These are phyloP conservation scores for Phytophthora sp. DNA, from an alignment of 352 stramenopile genomes.

Conservation along the genomic window DNA sequence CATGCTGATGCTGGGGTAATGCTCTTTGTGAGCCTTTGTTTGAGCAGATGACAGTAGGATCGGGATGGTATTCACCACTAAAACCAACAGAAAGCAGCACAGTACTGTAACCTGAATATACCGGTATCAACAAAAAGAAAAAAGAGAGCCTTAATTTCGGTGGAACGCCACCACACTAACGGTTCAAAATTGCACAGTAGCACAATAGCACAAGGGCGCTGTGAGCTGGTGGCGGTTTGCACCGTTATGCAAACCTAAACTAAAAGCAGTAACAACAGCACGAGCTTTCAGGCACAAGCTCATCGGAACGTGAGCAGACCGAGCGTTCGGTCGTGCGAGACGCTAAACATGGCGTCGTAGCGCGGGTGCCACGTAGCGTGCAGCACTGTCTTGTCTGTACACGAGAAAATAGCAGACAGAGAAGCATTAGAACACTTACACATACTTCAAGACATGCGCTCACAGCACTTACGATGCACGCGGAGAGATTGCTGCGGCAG, in stretches of 20 bases:
- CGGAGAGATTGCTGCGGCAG: constrained; percentile 76
- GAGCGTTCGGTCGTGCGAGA: constrained; percentile 83
- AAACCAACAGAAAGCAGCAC: too few species aligned
- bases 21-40: too few species aligned
- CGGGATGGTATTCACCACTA: constrained; percentile 9
- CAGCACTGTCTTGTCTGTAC: constrained; percentile 82
- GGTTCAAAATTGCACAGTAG: neutral
- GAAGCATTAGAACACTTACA: constrained; percentile 7
- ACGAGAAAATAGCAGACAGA: constrained; percentile 16
- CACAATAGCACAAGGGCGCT: neutral
- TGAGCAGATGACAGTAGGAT: too few species aligned
- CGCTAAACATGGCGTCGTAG: constrained; percentile 87
- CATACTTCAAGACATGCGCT: neutral
- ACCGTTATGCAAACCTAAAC: neutral
- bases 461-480: constrained; percentile 71
- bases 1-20: neutral
- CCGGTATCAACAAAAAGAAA: neutral
- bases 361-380: constrained; percentile 86
- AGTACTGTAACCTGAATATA: constrained; percentile 3
- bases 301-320: constrained; percentile 80
- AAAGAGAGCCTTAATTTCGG: constrained; percentile 7
- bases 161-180: too few species aligned
- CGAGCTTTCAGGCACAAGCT: neutral
- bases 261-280: neutral
- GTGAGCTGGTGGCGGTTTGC: neutral